These are phyloP conservation scores for Tremella fuciformis DNA, from an alignment of 768 basidiomycete genomes.

Conservation along the genomic window DNA sequence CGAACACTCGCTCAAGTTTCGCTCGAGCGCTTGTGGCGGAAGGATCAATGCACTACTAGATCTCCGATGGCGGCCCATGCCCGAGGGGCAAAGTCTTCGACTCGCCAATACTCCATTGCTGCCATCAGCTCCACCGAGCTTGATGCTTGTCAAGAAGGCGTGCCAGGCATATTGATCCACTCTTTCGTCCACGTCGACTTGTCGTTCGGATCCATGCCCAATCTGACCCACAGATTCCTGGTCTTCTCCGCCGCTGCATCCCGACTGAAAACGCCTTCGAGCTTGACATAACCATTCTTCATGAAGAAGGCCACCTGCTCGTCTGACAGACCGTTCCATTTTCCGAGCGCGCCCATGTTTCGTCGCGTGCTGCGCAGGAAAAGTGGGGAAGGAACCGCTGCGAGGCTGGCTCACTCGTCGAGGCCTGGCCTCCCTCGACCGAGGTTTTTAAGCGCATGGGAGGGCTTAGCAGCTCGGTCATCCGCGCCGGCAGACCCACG, in stretches of 20 bases:
- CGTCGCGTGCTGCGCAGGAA: too few relatives aligned
- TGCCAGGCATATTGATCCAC: conserved; percentile 60
- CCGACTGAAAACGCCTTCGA: conserved; percentile 56
- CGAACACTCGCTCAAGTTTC: too few relatives aligned
- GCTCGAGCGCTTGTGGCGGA: too few relatives aligned
- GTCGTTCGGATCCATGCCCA: conserved; percentile 56
- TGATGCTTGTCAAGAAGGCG: conserved; percentile 24
- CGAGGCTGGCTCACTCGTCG: too few relatives aligned
- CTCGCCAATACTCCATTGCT: not conserved
- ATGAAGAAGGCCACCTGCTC: conserved; percentile 9
- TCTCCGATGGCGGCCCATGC: conserved; percentile 65
- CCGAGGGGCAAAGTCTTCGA: conserved; percentile 40
- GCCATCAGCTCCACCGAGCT: conserved; percentile 4
- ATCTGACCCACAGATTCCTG: conserved; percentile 55
- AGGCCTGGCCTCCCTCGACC: too few relatives aligned
- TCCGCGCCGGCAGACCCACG: too few relatives aligned
- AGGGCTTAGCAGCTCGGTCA: too few relatives aligned
- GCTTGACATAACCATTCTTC: conserved; percentile 4
- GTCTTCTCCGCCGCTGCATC: conserved; percentile 59
- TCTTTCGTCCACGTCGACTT: conserved; percentile 61
- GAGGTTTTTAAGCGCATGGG: too few relatives aligned
- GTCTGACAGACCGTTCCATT: not conserved
- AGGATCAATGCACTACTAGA: conserved; percentile 56
- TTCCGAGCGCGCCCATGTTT: too few relatives aligned
- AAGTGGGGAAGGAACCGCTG: too few relatives aligned